phyloP scores from a whole-genome alignment of 805 yeast species.

The Ogataea methanolica region DNA sequence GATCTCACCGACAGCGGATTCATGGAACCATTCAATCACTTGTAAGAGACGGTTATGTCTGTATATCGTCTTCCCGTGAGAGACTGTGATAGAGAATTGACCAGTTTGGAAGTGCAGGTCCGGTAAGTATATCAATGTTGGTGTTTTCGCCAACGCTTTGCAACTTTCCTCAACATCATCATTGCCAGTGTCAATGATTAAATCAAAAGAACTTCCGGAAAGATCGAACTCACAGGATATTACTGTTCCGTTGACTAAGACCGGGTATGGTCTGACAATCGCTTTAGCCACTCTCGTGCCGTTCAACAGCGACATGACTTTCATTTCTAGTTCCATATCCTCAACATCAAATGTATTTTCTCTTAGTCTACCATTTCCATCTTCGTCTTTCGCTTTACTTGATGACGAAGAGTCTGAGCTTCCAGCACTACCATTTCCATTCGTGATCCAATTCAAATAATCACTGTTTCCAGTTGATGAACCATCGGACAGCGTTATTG shows the following conservation, averaged over 20 bases:
- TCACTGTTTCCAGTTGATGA: constrained; percentile 8
- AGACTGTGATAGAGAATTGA: constrained; percentile 43
- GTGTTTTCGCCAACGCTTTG: constrained; percentile 13
- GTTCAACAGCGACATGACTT: constrained; percentile 11
- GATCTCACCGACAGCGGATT: constrained; percentile 20
- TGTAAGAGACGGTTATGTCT: constrained; percentile 48
- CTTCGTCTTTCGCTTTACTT: not conserved
- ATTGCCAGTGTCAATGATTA: constrained; percentile 37
- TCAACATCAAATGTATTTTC: constrained; percentile 4
- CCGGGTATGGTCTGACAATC: constrained; percentile 70
- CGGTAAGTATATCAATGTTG: constrained; percentile 69
- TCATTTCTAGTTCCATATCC: constrained; percentile 12
- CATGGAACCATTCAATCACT: constrained; percentile 70
- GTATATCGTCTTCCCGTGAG: constrained; percentile 47
- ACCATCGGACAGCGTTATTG: too few species aligned
- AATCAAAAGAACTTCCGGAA: constrained; percentile 37
- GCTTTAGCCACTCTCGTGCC: constrained; percentile 79
- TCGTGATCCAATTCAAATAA: constrained; percentile 22
- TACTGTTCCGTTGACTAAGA: constrained; percentile 58
- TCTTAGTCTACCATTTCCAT: not conserved
- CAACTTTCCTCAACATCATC: not conserved
- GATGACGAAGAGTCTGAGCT: not conserved
- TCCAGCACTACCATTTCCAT: constrained; percentile 9
- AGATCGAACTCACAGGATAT: constrained; percentile 56
- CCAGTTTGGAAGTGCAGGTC: constrained; percentile 60